These are phyloP conservation scores for Calycina herbarum DNA, from an alignment of 2,329 filamentous ascomycete species.

Conservation along the genomic window DNA sequence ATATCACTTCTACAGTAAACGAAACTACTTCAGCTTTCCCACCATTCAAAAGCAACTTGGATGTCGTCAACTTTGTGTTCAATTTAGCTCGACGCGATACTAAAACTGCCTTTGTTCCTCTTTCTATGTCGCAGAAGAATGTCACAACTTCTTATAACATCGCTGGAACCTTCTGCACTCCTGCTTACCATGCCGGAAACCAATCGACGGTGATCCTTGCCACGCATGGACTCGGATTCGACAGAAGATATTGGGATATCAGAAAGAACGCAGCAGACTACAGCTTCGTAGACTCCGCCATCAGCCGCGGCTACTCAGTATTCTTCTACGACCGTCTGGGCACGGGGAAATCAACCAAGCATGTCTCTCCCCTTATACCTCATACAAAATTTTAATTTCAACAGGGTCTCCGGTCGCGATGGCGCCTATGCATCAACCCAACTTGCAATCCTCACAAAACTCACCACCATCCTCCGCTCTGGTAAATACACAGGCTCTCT, in stretches of 20 bases:
- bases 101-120: slow-evolving; percentile 9
- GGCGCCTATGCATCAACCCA: slow-evolving; percentile 35
- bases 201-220: slow-evolving; percentile 36
- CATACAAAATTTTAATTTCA: slow-evolving; percentile 11
- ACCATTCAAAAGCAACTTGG: slow-evolving; percentile 14
- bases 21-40: slow-evolving; percentile 5
- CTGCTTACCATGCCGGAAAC: slow-evolving; percentile 2
- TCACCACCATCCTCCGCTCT: slow-evolving; percentile 22
- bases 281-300: slow-evolving; percentile 39
- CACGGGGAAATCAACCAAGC: slow-evolving; percentile 36
- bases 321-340: slow-evolving; percentile 42
- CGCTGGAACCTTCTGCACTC: slow-evolving; percentile 8
- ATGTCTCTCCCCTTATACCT: not conserved
- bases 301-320: slow-evolving; percentile 38
- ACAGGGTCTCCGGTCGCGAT: slow-evolving; percentile 28
- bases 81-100: slow-evolving; percentile 7
- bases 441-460: slow-evolving; percentile 18
- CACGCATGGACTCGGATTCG: slow-evolving; percentile 36
- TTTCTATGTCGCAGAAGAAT: slow-evolving; percentile 4
- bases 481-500: slow-evolving; percentile 28
- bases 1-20: not conserved
- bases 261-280: slow-evolving; percentile 31
- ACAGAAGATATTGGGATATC: slow-evolving; percentile 39
- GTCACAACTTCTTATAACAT: slow-evolving; percentile 10
- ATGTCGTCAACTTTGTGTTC: slow-evolving; percentile 14